phyloP scores from a whole-genome alignment of 2,329 filamentous ascomycete genomes.

The Ascochyta koolunga region DNA sequence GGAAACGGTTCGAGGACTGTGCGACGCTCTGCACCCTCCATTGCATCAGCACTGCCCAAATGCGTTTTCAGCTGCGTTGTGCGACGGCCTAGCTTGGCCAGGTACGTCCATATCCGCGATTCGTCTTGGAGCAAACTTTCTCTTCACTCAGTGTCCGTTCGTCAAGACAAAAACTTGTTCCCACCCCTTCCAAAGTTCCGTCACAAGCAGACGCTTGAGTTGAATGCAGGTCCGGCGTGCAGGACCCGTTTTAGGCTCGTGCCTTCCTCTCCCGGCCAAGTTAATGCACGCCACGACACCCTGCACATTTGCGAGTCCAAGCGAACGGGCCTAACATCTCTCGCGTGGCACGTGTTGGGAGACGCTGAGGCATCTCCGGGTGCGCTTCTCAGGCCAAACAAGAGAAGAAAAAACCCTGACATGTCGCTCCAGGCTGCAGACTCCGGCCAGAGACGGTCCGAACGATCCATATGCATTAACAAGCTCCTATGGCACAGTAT shows the following conservation, averaged over 20 bases:
- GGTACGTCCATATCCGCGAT: background rate
- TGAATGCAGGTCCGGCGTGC: conserved; percentile 2
- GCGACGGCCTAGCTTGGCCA: conserved; percentile 2
- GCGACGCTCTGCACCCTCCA: conserved; percentile 1
- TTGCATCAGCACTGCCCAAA: conserved; percentile 16
- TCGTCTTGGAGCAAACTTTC: background rate
- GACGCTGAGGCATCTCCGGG: conserved; percentile 7
- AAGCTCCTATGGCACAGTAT: too few relatives aligned
- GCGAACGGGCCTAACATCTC: background rate
- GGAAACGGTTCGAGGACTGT: conserved; percentile 2
- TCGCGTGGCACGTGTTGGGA: background rate
- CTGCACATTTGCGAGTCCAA: conserved; percentile 1
- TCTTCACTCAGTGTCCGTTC: conserved; percentile 2
- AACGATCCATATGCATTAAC: conserved; percentile 2
- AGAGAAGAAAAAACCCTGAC: background rate
- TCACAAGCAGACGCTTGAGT: conserved; percentile 1
- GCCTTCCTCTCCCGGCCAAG: conserved; percentile 15
- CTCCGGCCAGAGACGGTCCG: conserved; percentile 1
- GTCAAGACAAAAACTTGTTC: background rate
- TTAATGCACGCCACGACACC: background rate
- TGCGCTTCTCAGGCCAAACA: background rate
- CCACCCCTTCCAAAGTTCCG: background rate
- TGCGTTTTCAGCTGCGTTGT: conserved; percentile 7
- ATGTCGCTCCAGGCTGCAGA: conserved; percentile 7
- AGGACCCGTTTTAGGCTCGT: conserved; percentile 14